Conservation (phyloP, 2,329 filamentous ascomycete genomes). For the Penicillium thymicola region DNA sequence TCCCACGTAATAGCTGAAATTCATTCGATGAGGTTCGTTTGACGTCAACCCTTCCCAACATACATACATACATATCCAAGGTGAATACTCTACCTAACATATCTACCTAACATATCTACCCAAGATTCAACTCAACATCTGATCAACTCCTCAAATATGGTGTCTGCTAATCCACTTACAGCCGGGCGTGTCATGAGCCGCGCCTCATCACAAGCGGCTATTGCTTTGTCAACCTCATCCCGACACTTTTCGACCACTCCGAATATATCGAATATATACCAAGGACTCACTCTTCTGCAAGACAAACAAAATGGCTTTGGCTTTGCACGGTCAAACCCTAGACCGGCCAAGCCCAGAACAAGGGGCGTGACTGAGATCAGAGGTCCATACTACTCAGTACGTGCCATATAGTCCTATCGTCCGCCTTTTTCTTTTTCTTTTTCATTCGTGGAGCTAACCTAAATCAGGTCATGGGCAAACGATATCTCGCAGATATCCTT, state of each 20-base stretch:
- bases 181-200: slow-evolving; percentile 2
- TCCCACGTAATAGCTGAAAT: background rate
- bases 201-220: slow-evolving; percentile 8
- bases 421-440: too few species aligned
- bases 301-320: slow-evolving; percentile 51
- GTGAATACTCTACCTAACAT: background rate
- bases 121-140: too few species aligned
- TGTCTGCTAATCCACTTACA: slow-evolving; percentile 1
- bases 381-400: slow-evolving; percentile 54
- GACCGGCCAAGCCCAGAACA: slow-evolving; percentile 49
- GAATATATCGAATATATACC: slow-evolving; percentile 7
- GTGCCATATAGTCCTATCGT: slow-evolving; percentile 1
- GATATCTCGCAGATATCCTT: slow-evolving; percentile 52
- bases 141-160: slow-evolving; percentile 6
- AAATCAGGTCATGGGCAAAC: slow-evolving; percentile 48
- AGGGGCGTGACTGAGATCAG: slow-evolving; percentile 55
- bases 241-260: slow-evolving; percentile 21
- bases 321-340: slow-evolving; percentile 50
- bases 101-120: too few species aligned
- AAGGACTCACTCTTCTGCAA: slow-evolving; percentile 42
- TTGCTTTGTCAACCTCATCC: slow-evolving; percentile 2
- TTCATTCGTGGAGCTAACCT: background rate
- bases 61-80: background rate
- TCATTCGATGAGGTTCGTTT: slow-evolving; percentile 16
- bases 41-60: slow-evolving; percentile 18